phyloP scores from a whole-genome alignment of 2,329 filamentous ascomycete species.

The Monilinia aucupariae region DNA sequence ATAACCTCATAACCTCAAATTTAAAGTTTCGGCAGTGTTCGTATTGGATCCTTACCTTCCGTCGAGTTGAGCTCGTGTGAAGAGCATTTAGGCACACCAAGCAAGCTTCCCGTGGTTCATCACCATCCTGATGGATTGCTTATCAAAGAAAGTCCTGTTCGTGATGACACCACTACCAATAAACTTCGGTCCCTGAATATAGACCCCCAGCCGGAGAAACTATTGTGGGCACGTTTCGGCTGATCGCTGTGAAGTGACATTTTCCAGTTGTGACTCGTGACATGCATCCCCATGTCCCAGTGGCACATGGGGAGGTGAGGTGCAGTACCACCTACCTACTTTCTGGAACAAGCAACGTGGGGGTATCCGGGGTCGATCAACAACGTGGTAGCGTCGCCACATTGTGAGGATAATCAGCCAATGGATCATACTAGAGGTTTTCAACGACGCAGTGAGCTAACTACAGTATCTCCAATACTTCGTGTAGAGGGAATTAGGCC shows the following conservation, averaged over 20 bases:
- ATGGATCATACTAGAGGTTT: too few relatives aligned
- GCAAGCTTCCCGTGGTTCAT: background rate
- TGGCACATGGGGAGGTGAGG: too few relatives aligned
- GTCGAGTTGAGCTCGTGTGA: background rate
- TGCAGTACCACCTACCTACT: background rate
- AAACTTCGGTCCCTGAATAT: background rate
- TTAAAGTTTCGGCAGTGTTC: background rate
- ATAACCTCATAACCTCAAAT: too few relatives aligned
- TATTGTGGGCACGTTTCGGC: background rate
- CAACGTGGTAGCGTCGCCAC: too few relatives aligned
- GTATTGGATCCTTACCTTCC: background rate
- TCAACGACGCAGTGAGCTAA: too few relatives aligned
- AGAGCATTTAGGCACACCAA: background rate
- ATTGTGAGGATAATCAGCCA: too few relatives aligned
- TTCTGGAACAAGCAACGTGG: background rate
- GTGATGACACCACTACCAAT: too few relatives aligned
- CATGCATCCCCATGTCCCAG: background rate
- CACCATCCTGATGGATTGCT: too few relatives aligned
- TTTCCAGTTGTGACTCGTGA: background rate
- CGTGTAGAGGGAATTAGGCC: too few relatives aligned
- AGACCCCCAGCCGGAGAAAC: background rate
- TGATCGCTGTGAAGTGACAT: background rate
- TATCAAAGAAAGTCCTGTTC: background rate
- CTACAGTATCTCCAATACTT: too few relatives aligned
- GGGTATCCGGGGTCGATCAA: too few relatives aligned